phyloP scores from a whole-genome alignment of 2,329 filamentous ascomycete genomes.

The Macrophomina tecta region DNA sequence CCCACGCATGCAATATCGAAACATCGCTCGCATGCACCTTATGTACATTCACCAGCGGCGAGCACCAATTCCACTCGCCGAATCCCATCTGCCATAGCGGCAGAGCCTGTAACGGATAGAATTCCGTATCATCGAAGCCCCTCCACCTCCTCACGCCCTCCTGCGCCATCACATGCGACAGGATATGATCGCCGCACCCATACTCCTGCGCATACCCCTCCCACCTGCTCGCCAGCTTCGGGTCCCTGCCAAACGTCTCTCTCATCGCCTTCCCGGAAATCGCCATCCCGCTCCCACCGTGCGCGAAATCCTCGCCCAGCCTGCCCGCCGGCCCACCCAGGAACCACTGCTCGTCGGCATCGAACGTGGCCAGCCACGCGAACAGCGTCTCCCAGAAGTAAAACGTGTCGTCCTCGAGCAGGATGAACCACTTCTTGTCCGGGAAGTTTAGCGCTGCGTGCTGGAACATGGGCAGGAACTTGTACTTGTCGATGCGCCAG shows the following conservation, averaged over 20 bases:
- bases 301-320: conserved; percentile 42
- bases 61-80: conserved; percentile 50
- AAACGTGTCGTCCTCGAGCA: conserved; percentile 46
- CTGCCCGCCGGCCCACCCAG: conserved; percentile 48
- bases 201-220: conserved; percentile 39
- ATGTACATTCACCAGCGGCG: conserved; percentile 49
- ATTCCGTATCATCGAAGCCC: conserved; percentile 47
- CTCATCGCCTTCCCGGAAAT: conserved; percentile 57
- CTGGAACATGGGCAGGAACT: conserved; percentile 62
- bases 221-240: conserved; percentile 44
- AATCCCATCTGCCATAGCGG: conserved; percentile 39
- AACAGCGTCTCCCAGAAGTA: conserved; percentile 49
- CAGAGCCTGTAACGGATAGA: conserved; percentile 39
- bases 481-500: conserved; percentile 65
- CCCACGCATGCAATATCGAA: conserved; percentile 38
- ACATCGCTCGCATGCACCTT: conserved; percentile 41
- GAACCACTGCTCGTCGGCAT: conserved; percentile 45
- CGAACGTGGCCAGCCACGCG: conserved; percentile 47
- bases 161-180: conserved; percentile 46
- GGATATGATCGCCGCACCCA: conserved; percentile 46
- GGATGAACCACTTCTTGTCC: conserved; percentile 44
- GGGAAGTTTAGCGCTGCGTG: conserved; percentile 50
- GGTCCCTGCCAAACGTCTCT: conserved; percentile 39
- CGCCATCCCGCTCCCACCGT: conserved; percentile 52
- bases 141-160: conserved; percentile 36